A percentile compares a stretch with the other conserved stretches of the same genome.
phyloP scores from a whole-genome alignment of 768 basidiomycete species.

The Pisolithus marmoratus region DNA sequence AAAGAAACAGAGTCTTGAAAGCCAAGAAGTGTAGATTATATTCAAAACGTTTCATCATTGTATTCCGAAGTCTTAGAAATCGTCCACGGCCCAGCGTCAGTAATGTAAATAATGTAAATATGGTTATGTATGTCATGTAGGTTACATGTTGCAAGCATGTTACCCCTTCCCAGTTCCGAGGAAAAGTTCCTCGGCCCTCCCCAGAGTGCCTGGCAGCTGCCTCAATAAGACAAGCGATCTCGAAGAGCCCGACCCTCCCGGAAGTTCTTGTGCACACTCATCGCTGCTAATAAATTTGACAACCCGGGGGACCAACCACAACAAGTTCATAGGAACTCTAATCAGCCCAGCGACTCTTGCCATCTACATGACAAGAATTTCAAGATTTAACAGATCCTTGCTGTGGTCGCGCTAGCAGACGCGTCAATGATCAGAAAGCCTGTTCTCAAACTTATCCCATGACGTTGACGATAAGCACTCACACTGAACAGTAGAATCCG shows the following conservation, averaged over 20 bases:
- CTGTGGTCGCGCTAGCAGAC: slow-evolving; percentile 30
- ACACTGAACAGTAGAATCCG: slow-evolving; percentile 38
- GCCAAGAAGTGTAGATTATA: slow-evolving; percentile 24
- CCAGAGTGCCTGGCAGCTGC: no score
- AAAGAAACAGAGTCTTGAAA: slow-evolving; percentile 29
- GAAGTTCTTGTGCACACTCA: no score
- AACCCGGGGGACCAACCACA: no score
- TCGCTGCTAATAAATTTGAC: no score
- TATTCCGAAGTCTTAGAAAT: not conserved
- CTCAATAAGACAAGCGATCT: no score
- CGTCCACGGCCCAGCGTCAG: not conserved
- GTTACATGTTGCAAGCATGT: not conserved
- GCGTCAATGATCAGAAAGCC: not conserved
- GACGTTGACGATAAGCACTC: slow-evolving; percentile 26
- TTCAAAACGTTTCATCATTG: not conserved
- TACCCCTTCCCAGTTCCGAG: not conserved
- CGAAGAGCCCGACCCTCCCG: no score
- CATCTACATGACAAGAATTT: slow-evolving; percentile 40
- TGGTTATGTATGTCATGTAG: not conserved
- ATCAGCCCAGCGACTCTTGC: not conserved
- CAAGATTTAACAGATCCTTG: slow-evolving; percentile 36
- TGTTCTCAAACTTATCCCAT: not conserved
- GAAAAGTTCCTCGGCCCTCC: not conserved
- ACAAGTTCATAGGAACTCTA: no score
- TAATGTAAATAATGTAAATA: no score